These are phyloP conservation scores for Phaseolus coccineus DNA, from an alignment of 331 rosid species.

Conservation along the genomic window DNA sequence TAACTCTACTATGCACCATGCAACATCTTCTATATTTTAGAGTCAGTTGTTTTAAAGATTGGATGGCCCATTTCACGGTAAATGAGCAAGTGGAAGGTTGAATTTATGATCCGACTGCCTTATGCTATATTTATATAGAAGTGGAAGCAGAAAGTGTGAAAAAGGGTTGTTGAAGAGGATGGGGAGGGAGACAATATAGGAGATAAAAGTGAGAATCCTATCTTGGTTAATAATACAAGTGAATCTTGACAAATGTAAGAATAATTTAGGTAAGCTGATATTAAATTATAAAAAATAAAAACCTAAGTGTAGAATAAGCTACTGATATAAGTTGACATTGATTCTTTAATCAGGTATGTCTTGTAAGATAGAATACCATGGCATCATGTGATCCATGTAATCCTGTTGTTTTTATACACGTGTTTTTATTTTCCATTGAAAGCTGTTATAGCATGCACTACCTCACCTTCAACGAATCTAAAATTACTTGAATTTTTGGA, in stretches of 20 bases:
- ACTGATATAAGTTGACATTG: conserved; percentile 6
- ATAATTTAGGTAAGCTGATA: conserved; percentile 1
- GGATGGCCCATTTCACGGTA: conserved; percentile 8
- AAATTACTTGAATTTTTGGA: not conserved
- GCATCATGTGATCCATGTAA: not conserved
- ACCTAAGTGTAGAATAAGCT: not conserved
- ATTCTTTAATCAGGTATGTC: conserved; percentile 1
- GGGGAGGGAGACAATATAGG: not conserved
- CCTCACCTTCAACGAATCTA: conserved; percentile 18
- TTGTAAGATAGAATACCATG: not conserved
- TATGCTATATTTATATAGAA: not conserved
- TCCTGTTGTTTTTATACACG: not conserved
- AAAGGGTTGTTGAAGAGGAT: conserved; percentile 1
- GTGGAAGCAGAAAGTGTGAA: conserved; percentile 27
- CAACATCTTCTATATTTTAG: not conserved
- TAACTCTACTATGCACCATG: too few relatives aligned
- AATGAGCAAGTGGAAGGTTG: conserved; percentile 16
- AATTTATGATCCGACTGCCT: not conserved
- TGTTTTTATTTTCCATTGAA: not conserved
- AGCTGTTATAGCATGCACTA: not conserved
- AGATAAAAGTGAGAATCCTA: not conserved
- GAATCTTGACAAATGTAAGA: not conserved
- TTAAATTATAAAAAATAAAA: not conserved
- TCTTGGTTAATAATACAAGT: not conserved
- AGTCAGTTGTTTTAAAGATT: not conserved